Evolutionary conservation across 2,329 filamentous ascomycete species (phyloP), one percentile per base, ranked within the genome.

Genomic region (Malbranchea zuffiana): DNA sequence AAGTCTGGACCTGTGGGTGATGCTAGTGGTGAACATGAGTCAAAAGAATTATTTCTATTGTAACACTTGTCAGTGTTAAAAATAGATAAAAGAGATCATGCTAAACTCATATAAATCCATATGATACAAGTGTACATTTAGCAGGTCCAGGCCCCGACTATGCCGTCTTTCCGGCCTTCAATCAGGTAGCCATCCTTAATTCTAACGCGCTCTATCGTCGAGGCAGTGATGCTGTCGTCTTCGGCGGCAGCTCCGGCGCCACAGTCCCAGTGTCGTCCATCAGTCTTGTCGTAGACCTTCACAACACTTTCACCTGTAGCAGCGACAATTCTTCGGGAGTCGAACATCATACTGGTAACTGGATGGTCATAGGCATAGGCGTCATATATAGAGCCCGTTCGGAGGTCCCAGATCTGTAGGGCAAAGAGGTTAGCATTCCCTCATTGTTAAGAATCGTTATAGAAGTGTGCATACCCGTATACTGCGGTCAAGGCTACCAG

Each of bases 221-320:
- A 72, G 5, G 78, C 72, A 39, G 66, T 69, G 48, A 74, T 77
- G 8, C 72, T 75, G 35, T 81, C 77, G 13, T 77, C 74, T 41
- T 78, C 78, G 7, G 63, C 58, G 3, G 69, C 71, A 32, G 82
- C 75, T 23, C 87, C 88, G 2, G 85, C 79, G 36, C 90, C 90
- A 60, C 87, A 95, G 59, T 94, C 85, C 90, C 90, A 98, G 60
- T 96, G 90, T 43, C 84, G 71, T 26, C 86, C 86, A 56, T 98
- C 90, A 3, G 85, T 80, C 70, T 96, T 96, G 65, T 98, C 90
- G 64, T 96, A 98, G 42, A 98, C 82, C 65, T 98, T 98, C 50
- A 90, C 87, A 16, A 96, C 85, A 52, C 86, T 79, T 60, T 96
- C 90, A 27, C 87, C 83, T 0, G 86, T 86, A 2, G 90, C 88